phyloP scores from a whole-genome alignment of 1,284 basidiomycete species.

The Malassezia sympodialis region DNA sequence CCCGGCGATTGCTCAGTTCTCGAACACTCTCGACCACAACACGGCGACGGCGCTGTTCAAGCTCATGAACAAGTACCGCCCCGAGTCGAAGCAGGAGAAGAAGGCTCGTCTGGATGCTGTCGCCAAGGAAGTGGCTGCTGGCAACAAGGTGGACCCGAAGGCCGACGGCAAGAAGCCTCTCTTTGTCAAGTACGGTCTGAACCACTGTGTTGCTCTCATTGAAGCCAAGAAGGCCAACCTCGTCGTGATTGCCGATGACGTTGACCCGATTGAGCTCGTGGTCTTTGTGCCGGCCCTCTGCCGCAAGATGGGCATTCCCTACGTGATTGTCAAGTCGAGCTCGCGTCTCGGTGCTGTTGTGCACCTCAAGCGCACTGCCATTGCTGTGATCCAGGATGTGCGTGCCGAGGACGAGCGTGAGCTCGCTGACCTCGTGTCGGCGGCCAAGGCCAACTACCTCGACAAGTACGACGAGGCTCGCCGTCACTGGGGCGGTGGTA shows the following conservation, averaged over 20 bases:
- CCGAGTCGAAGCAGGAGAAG: constrained; percentile 94
- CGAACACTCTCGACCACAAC: constrained; percentile 98
- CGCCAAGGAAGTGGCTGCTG: constrained; percentile 67
- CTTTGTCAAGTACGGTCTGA: constrained; percentile 92
- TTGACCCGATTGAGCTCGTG: constrained; percentile 89
- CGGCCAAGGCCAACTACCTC: constrained; percentile 87
- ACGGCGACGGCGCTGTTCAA: constrained; percentile 97
- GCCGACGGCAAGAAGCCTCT: constrained; percentile 65
- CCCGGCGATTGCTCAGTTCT: constrained; percentile 94
- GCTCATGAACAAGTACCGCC: constrained; percentile 88
- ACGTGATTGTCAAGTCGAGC: constrained; percentile 94
- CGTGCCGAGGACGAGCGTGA: constrained; percentile 87
- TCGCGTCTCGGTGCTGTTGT: constrained; percentile 91
- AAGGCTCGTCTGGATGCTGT: constrained; percentile 74
- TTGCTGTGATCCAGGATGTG: constrained; percentile 83
- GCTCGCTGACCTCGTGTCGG: constrained; percentile 79
- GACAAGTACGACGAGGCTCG: constrained; percentile 91
- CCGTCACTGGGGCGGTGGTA: constrained; percentile 88
- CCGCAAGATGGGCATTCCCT: constrained; percentile 97
- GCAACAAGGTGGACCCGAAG: constrained; percentile 48
- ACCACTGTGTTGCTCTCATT: constrained; percentile 88
- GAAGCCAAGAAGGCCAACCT: constrained; percentile 89
- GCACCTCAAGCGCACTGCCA: constrained; percentile 94
- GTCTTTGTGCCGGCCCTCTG: constrained; percentile 96
- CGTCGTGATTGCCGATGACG: constrained; percentile 94